A percentile compares a stretch with the other conserved stretches of the same genome.
phyloP scores from a whole-genome alignment of 257 asterid genomes.

The Knoxia roxburghii region DNA sequence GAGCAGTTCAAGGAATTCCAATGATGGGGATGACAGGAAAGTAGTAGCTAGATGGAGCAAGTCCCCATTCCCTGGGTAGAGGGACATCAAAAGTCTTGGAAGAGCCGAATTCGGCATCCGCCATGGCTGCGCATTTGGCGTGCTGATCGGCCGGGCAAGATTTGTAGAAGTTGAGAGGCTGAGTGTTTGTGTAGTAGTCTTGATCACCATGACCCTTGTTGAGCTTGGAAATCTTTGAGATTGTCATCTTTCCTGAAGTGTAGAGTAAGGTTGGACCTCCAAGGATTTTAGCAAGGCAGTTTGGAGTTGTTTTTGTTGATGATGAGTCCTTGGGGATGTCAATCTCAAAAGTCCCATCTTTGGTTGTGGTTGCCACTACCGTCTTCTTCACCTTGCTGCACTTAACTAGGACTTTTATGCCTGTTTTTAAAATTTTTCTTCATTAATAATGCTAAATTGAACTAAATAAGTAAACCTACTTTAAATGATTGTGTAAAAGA shows the following conservation, averaged over 20 bases:
- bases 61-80: conserved; percentile 80
- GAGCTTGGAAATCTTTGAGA: conserved; percentile 27
- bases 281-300: conserved; percentile 68
- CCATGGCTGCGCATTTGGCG: conserved; percentile 29
- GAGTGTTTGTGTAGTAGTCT: conserved; percentile 37
- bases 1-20: conserved; percentile 62
- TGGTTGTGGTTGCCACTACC: conserved; percentile 40
- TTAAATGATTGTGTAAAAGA: no score
- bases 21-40: conserved; percentile 76
- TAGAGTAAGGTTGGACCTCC: conserved; percentile 71
- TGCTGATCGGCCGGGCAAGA: conserved; percentile 41
- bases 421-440: no score
- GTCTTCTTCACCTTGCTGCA: conserved; percentile 53
- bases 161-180: conserved; percentile 56
- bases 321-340: conserved; percentile 21
- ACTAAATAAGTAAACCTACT: no score
- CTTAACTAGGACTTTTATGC: conserved; percentile 58
- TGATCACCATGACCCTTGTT: conserved; percentile 22
- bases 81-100: conserved; percentile 80
- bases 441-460: no score
- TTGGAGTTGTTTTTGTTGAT: conserved; percentile 1
- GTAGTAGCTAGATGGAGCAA: conserved; percentile 78
- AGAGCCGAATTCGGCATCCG: conserved; percentile 44
- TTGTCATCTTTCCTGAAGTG: conserved; percentile 24
- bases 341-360: conserved; percentile 55